Conservation (phyloP, 176 grass and related monocot genomes). For the Dendrocalamus sinicus region DNA sequence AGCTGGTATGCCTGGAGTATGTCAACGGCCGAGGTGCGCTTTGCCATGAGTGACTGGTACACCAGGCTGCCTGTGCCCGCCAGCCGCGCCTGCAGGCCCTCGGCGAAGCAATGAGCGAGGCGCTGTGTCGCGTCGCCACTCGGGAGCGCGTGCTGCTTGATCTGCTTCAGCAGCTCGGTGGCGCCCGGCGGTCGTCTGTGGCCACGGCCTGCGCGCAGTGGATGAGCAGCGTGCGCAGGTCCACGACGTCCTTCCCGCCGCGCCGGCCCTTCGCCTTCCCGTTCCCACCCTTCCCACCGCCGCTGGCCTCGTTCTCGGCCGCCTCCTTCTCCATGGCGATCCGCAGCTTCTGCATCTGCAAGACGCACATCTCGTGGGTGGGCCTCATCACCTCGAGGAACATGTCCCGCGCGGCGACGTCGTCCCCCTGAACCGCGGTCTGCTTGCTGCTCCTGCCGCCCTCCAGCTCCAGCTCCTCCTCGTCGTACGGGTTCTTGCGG, state of each 20-base stretch:
- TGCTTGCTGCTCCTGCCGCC: slow-evolving; percentile 72
- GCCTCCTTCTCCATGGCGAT: slow-evolving; percentile 56
- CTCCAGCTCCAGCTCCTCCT: slow-evolving; percentile 53
- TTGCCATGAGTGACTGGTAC: slow-evolving; percentile 72
- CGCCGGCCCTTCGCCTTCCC: slow-evolving; percentile 48
- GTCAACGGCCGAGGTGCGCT: slow-evolving; percentile 46
- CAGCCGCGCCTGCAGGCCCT: slow-evolving; percentile 73
- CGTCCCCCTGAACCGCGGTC: slow-evolving; percentile 49
- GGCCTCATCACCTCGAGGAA: slow-evolving; percentile 55
- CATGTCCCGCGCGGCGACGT: slow-evolving; percentile 57
- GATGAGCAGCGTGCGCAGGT: slow-evolving; percentile 82
- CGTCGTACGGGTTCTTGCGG: slow-evolving; percentile 60
- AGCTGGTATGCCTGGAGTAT: slow-evolving; percentile 75
- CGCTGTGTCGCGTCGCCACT: slow-evolving; percentile 72
- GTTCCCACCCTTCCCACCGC: slow-evolving; percentile 15
- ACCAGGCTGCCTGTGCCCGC: slow-evolving; percentile 65
- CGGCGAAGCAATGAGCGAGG: slow-evolving; percentile 73
- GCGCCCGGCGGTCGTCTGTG: slow-evolving; percentile 63
- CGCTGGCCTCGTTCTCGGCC: slow-evolving; percentile 24
- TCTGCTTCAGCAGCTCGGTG: slow-evolving; percentile 76
- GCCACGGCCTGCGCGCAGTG: slow-evolving; percentile 83
- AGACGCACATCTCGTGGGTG: slow-evolving; percentile 31
- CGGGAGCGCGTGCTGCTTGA: slow-evolving; percentile 56
- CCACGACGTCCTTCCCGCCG: slow-evolving; percentile 60
- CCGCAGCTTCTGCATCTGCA: slow-evolving; percentile 55